These are phyloP conservation scores for Lithohypha guttulata DNA, from an alignment of 2,329 filamentous ascomycete genomes.

Conservation along the genomic window DNA sequence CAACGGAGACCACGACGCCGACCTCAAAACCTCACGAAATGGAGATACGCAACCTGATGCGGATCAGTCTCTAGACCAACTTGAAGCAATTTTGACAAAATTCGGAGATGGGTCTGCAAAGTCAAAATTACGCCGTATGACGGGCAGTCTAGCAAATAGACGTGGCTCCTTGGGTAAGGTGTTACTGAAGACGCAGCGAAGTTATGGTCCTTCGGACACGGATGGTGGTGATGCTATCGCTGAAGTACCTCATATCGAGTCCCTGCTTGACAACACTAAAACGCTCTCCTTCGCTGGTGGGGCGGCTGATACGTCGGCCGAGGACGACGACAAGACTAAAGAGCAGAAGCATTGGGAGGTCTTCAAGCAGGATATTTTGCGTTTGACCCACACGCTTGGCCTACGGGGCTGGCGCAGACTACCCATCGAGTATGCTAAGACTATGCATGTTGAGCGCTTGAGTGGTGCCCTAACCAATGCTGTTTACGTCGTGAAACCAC, in stretches of 20 bases:
- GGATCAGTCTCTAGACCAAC: constrained; percentile 58
- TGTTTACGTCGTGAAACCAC: constrained; percentile 86
- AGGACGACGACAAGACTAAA: constrained; percentile 45
- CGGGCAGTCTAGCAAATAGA: background rate
- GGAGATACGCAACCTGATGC: constrained; percentile 8
- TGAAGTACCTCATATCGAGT: constrained; percentile 76
- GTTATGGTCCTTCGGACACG: constrained; percentile 63
- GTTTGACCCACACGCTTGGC: constrained; percentile 74
- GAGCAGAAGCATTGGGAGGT: constrained; percentile 67
- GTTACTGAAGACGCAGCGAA: constrained; percentile 19
- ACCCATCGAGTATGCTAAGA: constrained; percentile 37
- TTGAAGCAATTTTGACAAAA: constrained; percentile 58
- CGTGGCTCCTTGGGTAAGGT: constrained; percentile 34
- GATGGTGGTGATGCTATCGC: constrained; percentile 70
- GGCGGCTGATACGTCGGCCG: constrained; percentile 34
- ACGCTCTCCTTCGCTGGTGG: constrained; percentile 66
- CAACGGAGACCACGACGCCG: constrained; percentile 11
- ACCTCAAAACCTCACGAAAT: background rate
- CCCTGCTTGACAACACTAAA: constrained; percentile 77
- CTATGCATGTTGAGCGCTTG: constrained; percentile 38
- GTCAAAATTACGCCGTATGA: constrained; percentile 1
- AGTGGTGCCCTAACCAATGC: constrained; percentile 94
- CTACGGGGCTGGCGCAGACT: constrained; percentile 88
- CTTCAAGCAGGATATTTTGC: constrained; percentile 88
- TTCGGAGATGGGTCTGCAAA: constrained; percentile 28